A percentile compares a stretch with the other conserved stretches of the same genome.
Evolutionary conservation across 495 filamentous ascomycete genomes (phyloP).

Genomic region (Penicillium odoratum): DNA sequence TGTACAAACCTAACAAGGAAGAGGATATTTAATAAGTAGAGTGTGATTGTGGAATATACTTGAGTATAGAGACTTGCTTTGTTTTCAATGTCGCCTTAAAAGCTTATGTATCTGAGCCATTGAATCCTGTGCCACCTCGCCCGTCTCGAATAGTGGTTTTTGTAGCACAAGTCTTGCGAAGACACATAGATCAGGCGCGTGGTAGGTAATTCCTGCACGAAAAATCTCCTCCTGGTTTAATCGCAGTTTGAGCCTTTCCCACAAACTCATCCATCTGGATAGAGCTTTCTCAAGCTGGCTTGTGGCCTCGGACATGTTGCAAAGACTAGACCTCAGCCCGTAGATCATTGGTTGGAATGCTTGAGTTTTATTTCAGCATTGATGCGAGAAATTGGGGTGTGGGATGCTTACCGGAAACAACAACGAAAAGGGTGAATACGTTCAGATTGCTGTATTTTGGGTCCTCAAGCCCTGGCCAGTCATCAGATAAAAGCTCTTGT

Average conservation of each 20-base stretch:
- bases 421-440: conserved; percentile 16
- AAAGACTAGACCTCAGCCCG: conserved; percentile 6
- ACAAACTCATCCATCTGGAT: conserved; percentile 11
- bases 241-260: conserved; percentile 9
- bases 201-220: conserved; percentile 18
- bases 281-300: conserved; percentile 15
- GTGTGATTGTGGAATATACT: neutral
- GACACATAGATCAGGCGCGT: conserved; percentile 16
- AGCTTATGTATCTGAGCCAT: conserved; percentile 18
- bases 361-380: neutral
- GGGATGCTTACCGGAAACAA: conserved; percentile 11
- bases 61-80: neutral
- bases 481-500: conserved; percentile 12
- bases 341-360: conserved; percentile 18
- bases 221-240: conserved; percentile 14
- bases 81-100: conserved; percentile 4
- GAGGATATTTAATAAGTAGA: neutral
- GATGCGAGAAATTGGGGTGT: neutral
- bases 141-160: conserved; percentile 12
- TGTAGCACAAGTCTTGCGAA: conserved; percentile 15
- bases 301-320: neutral
- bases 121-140: conserved; percentile 15
- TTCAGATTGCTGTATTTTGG: conserved; percentile 9
- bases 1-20: conserved; percentile 1
- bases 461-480: conserved; percentile 7